A percentile compares a stretch with the other conserved stretches of the same genome.
Conservation (phyloP, 345 rosid species). For the Mallotus nudiflorus region DNA sequence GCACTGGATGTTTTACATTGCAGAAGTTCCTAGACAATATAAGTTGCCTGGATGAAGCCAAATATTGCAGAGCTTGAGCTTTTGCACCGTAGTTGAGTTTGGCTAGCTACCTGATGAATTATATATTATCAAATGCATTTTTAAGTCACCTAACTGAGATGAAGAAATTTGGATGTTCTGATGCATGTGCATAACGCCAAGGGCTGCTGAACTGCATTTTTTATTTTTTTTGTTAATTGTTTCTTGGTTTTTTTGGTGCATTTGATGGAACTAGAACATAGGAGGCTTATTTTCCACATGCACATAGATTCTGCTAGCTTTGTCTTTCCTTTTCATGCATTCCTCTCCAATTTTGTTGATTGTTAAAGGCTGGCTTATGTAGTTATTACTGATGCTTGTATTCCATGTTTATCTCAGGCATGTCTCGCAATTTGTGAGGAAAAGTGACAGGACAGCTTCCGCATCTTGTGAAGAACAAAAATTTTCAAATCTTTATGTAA, state of each 20-base stretch:
- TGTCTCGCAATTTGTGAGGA: slow-evolving; percentile 57
- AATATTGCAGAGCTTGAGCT: too few species aligned
- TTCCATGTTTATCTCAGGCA: slow-evolving; percentile 37
- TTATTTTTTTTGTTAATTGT: too few species aligned
- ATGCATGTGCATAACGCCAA: too few species aligned
- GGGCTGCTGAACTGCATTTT: too few species aligned
- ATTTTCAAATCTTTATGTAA: slow-evolving; percentile 62
- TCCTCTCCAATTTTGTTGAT: neutral
- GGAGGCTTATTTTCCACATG: neutral
- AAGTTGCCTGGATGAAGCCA: too few species aligned
- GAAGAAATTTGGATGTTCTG: neutral
- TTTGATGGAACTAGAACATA: neutral
- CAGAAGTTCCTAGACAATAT: too few species aligned
- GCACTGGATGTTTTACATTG: too few species aligned
- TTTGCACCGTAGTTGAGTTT: too few species aligned
- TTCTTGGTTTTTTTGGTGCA: neutral
- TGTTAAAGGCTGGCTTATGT: neutral
- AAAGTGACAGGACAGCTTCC: slow-evolving; percentile 41
- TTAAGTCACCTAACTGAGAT: neutral
- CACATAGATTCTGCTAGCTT: neutral
- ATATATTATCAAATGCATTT: neutral
- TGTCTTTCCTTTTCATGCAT: neutral
- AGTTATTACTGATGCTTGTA: neutral
- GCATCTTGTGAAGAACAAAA: slow-evolving; percentile 30
- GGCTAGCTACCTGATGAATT: too few species aligned